Conservation (phyloP, 2,329 filamentous ascomycete species). For the Fusarium virguliforme region DNA sequence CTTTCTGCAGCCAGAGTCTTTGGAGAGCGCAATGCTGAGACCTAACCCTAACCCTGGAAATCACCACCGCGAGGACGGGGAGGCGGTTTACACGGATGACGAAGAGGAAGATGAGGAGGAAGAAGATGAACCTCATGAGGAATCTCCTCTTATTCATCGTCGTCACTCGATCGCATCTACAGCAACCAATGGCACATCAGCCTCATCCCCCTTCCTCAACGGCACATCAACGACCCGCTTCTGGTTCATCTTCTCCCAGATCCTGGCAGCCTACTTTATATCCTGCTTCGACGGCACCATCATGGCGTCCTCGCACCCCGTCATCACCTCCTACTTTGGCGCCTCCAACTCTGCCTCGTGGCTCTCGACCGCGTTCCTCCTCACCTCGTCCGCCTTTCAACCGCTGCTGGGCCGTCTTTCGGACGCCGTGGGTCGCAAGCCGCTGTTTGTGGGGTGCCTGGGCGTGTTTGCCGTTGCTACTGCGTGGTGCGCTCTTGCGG, state of each 20-base stretch:
- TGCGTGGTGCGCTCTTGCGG: slow-evolving; percentile 78
- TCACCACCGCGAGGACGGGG: slow-evolving; percentile 29
- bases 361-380: slow-evolving; percentile 84
- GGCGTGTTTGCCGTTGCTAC: slow-evolving; percentile 76
- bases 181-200: slow-evolving; percentile 24
- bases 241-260: slow-evolving; percentile 74
- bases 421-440: slow-evolving; percentile 80
- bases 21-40: slow-evolving; percentile 60
- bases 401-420: slow-evolving; percentile 82
- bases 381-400: slow-evolving; percentile 84
- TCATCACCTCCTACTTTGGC: slow-evolving; percentile 85
- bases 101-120: slow-evolving; percentile 34
- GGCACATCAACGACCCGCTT: slow-evolving; percentile 68
- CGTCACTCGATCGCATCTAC: slow-evolving; percentile 34
- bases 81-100: slow-evolving; percentile 21
- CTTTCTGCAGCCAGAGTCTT: slow-evolving; percentile 61
- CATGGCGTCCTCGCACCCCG: slow-evolving; percentile 86
- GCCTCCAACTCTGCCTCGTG: slow-evolving; percentile 86
- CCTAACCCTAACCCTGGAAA: slow-evolving; percentile 44
- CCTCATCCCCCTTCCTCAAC: slow-evolving; percentile 60
- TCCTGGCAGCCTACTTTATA: slow-evolving; percentile 73
- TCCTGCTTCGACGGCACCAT: slow-evolving; percentile 82
- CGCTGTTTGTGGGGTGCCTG: slow-evolving; percentile 76
- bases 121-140: slow-evolving; percentile 42
- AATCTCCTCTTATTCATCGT: slow-evolving; percentile 49